Evolutionary conservation across 805 yeast genomes (phyloP), one percentile per base, ranked within the genome.

Genomic region (Yarrowia sp.): DNA sequence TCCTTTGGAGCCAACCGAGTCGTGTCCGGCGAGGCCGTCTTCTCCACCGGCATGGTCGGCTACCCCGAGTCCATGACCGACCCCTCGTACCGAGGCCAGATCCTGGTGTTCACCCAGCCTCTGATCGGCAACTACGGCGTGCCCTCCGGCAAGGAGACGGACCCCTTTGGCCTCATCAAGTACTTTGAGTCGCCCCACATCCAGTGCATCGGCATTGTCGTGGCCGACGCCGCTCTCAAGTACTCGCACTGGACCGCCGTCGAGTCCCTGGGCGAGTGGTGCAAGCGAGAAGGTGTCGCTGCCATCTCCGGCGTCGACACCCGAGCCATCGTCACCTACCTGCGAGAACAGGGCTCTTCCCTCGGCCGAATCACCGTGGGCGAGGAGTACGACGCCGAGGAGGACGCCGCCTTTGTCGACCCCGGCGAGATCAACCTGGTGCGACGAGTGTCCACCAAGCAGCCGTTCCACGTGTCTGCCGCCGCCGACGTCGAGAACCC

Each of bases 241-340:
- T 92, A 94, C 79, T 91, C 97, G n/a, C 99, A 95, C 79, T 95
- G 99, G 99, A 93, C 98, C 43, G 99, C 99, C 3, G 97, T 95
- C 40, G 98, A 95, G 81, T 89, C 96, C 19, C 84, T 95, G 69
- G 90, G 91, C 69, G 91, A 90, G 73, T 95, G 98, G 99, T 95
- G 99, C 82, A 86, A 90, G 79, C 88, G 97, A 76, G 96, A 92
- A 73, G 97, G 97, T 50, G 95, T 96, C 68, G 96, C 98, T 68
- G 96, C 97, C 55, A 90, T 95, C 74, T 87, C 97, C 50, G 99
- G 98, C 70, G 97, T 95, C 56, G 99, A 95, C 79, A 95, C 99
- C 71, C 90, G 99, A 82, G 91, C 93, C 68, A 85, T 95, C 71
- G 98, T 95, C 68, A 86, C 94, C 53, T 91, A 88, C 75, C 85